Conservation (phyloP, 192 early-diverging fungal species). For the Obelidium mucronatum region DNA sequence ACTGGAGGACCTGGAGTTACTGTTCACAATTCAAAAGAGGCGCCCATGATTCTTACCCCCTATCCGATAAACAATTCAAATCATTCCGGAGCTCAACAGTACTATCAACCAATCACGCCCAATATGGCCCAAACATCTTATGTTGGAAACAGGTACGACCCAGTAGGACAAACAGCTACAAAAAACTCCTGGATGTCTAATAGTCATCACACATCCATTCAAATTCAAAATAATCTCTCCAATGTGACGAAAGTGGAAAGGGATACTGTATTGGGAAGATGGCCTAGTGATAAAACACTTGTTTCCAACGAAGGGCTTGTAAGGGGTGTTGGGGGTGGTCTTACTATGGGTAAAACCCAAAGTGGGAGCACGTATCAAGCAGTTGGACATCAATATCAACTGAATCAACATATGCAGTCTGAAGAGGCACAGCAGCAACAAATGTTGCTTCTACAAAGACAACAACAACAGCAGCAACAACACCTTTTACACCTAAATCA, state of each 20-base stretch:
- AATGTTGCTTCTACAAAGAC: background rate
- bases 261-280: slow-evolving; percentile 6
- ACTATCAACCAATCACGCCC: background rate
- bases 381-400: too few species aligned
- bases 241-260: background rate
- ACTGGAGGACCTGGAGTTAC: too few species aligned
- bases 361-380: too few species aligned
- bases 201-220: background rate
- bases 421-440: background rate
- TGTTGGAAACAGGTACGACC: too few species aligned
- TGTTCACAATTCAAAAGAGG: background rate
- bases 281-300: slow-evolving; percentile 28
- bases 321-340: background rate
- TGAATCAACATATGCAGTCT: background rate
- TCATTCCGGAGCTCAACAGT: background rate
- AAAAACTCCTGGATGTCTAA: background rate
- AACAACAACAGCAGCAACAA: background rate
- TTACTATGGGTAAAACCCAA: background rate
- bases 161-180: too few species aligned
- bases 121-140: too few species aligned
- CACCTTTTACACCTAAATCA: background rate
- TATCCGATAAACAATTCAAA: background rate
- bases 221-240: background rate
- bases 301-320: background rate
- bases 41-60: background rate